These are phyloP conservation scores for Ustilago vetiveriae DNA, from an alignment of 1,284 basidiomycete genomes.

Conservation along the genomic window DNA sequence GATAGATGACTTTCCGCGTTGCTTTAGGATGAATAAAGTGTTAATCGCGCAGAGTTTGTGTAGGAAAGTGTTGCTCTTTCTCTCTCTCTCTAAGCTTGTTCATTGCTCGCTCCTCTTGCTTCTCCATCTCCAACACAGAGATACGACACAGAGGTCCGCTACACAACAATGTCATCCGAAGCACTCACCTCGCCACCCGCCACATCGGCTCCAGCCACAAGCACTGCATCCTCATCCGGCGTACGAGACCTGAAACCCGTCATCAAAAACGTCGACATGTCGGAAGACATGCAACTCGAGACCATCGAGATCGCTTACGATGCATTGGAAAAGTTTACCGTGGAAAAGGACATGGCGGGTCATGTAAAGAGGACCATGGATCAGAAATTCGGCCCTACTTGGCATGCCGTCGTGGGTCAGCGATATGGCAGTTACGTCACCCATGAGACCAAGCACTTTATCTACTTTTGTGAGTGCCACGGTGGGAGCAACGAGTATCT, in stretches of 20 bases:
- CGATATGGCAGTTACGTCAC: slow-evolving; percentile 92
- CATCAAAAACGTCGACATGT: slow-evolving; percentile 98
- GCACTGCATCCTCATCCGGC: too few species aligned
- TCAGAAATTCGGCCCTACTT: slow-evolving; percentile 86
- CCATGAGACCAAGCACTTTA: slow-evolving; percentile 71
- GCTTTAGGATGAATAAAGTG: too few species aligned
- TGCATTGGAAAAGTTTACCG: slow-evolving; percentile 87
- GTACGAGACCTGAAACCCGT: slow-evolving; percentile 71
- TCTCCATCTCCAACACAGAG: not conserved
- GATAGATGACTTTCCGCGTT: not conserved
- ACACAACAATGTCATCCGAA: slow-evolving; percentile 22
- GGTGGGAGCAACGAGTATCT: too few species aligned
- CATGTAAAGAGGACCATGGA: slow-evolving; percentile 98
- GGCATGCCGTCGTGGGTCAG: slow-evolving; percentile 98
- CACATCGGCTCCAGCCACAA: slow-evolving; percentile 1
- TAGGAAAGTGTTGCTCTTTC: not conserved
- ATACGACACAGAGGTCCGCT: too few species aligned
- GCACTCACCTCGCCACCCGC: slow-evolving; percentile 12
- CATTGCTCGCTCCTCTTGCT: not conserved
- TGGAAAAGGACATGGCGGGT: slow-evolving; percentile 96
- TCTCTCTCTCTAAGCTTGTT: not conserved
- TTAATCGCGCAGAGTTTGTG: not conserved
- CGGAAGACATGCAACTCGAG: slow-evolving; percentile 92
- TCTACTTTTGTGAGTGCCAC: slow-evolving; percentile 66
- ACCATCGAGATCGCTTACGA: slow-evolving; percentile 85